Percentiles rank a stretch among this genome's conserved stretches.
phyloP scores from a whole-genome alignment of 176 grass and related monocot genomes.

The Bromus sterilis region DNA sequence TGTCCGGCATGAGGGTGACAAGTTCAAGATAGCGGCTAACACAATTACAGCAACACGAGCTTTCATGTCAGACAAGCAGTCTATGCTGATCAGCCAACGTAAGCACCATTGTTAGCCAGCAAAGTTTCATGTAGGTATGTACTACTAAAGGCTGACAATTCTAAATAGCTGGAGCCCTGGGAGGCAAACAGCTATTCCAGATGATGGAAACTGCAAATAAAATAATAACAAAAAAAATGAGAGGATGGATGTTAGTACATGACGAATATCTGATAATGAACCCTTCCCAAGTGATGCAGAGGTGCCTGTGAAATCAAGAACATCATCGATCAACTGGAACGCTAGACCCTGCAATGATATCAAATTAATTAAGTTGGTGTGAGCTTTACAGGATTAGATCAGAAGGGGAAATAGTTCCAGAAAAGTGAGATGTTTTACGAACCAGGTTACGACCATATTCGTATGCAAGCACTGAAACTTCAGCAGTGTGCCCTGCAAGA shows the following conservation, averaged over 20 bases:
- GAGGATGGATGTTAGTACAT: constrained; percentile 48
- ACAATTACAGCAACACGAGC: neutral
- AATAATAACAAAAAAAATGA: neutral
- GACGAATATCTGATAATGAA: constrained; percentile 78
- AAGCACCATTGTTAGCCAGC: neutral
- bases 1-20: neutral
- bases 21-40: neutral
- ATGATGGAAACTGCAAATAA: neutral
- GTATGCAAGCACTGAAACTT: constrained; percentile 80
- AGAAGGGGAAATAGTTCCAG: neutral
- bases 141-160: neutral
- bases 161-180: neutral
- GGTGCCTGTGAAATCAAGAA: constrained; percentile 97
- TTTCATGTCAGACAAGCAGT: neutral
- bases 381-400: neutral
- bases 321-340: constrained; percentile 88
- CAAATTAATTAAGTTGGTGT: neutral
- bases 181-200: constrained; percentile 7
- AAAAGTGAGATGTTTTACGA: constrained; percentile 14
- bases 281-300: constrained; percentile 89
- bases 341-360: constrained; percentile 68
- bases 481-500: constrained; percentile 88
- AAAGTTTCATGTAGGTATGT: neutral
- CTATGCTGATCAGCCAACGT: neutral
- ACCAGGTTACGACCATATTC: constrained; percentile 97